Conservation (phyloP, 495 filamentous ascomycete genomes). For the Staphylotrichum longicolle region DNA sequence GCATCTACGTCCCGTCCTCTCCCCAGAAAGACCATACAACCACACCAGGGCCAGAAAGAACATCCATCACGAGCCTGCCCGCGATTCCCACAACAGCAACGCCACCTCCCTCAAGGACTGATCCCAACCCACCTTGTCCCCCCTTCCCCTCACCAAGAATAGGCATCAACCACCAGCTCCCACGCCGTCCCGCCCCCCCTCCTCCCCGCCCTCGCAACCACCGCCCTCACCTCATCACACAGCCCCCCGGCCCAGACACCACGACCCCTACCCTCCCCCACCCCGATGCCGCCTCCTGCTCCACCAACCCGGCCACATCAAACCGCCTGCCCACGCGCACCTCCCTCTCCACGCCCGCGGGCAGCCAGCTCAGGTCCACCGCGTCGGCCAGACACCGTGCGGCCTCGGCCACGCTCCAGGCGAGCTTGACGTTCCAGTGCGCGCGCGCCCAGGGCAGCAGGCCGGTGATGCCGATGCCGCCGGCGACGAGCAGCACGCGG, state of each 20-base stretch:
- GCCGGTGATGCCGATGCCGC: constrained; percentile 9
- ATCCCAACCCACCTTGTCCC: too few relatives aligned
- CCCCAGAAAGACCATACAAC: too few relatives aligned
- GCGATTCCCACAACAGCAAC: too few relatives aligned
- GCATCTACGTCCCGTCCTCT: too few relatives aligned
- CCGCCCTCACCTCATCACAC: constrained; percentile 6
- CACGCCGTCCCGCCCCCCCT: not conserved
- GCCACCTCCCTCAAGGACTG: too few relatives aligned
- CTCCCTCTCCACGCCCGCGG: not conserved
- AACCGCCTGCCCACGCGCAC: constrained; percentile 4
- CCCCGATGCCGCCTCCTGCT: not conserved
- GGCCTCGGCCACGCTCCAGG: not conserved
- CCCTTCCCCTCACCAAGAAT: not conserved
- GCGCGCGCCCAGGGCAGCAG: not conserved
- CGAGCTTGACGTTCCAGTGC: constrained; percentile 1
- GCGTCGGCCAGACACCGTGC: not conserved
- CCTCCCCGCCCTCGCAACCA: not conserved
- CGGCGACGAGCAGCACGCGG: not conserved
- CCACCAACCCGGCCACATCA: not conserved
- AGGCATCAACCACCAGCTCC: constrained; percentile 8
- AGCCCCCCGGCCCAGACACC: not conserved
- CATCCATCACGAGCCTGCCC: too few relatives aligned
- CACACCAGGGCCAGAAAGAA: too few relatives aligned
- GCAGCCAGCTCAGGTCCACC: not conserved
- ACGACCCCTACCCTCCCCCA: constrained; percentile 1